phyloP scores from a whole-genome alignment of 192 early-diverging fungal species.

The Rhizoclosmatium sp. region DNA sequence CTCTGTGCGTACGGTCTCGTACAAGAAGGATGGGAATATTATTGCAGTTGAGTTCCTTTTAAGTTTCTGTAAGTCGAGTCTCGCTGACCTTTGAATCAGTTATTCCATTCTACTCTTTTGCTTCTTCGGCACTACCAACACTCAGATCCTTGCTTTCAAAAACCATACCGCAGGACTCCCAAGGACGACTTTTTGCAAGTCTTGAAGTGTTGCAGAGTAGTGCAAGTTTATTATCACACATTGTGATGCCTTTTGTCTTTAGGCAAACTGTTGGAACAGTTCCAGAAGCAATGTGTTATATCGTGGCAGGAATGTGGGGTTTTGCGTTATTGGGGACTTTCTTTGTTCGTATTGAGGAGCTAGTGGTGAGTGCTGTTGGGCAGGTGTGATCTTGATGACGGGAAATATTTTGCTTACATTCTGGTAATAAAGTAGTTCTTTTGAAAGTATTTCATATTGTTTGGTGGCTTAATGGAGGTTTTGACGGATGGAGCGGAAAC shows the following conservation, averaged over 20 bases:
- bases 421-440: not conserved
- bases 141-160: slow-evolving; percentile 48
- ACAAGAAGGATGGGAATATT: slow-evolving; percentile 46
- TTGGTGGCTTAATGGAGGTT: not conserved
- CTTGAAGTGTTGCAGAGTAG: slow-evolving; percentile 27
- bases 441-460: too few relatives aligned
- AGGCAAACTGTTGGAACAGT: slow-evolving; percentile 3
- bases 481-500: not conserved
- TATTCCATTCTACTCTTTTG: slow-evolving; percentile 47
- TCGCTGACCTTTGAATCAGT: not conserved
- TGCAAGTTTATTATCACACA: slow-evolving; percentile 10
- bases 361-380: not conserved
- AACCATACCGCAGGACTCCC: slow-evolving; percentile 37
- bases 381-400: not conserved
- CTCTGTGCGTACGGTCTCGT: slow-evolving; percentile 32
- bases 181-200: slow-evolving; percentile 43
- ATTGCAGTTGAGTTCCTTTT: slow-evolving; percentile 7
- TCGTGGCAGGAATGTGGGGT: slow-evolving; percentile 34
- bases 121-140: slow-evolving; percentile 47
- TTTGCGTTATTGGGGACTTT: slow-evolving; percentile 12
- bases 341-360: not conserved
- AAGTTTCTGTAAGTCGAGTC: not conserved
- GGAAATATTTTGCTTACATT: not conserved
- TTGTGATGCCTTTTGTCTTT: slow-evolving; percentile 28
- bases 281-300: slow-evolving; percentile 30